Evolutionary conservation across 2,329 filamentous ascomycete species (phyloP).

Genomic region (Microsporum canis): DNA sequence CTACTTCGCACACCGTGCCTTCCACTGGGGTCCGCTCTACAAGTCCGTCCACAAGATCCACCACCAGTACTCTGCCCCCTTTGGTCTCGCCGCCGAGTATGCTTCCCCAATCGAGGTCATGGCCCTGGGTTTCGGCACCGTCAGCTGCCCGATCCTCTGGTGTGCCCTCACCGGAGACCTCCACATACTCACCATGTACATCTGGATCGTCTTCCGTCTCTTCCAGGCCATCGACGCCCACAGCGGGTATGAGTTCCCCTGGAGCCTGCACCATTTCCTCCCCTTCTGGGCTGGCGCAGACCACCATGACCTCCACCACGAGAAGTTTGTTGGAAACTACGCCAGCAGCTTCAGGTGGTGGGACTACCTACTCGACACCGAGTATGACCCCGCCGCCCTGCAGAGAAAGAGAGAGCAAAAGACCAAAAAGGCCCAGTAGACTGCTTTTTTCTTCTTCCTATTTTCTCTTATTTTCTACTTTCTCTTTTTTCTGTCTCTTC

Average conservation of each 20-base stretch:
- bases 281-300: constrained; percentile 97
- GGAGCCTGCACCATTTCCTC: constrained; percentile 87
- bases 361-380: constrained; percentile 89
- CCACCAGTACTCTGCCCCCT: constrained; percentile 96
- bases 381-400: constrained; percentile 76
- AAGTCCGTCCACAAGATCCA: constrained; percentile 97
- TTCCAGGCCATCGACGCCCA: constrained; percentile 98
- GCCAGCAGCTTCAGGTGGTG: constrained; percentile 98
- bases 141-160: constrained; percentile 73
- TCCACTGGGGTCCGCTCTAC: constrained; percentile 94
- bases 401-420: constrained; percentile 63
- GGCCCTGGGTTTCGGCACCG: constrained; percentile 78
- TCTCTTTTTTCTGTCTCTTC: neutral
- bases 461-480: neutral
- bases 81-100: constrained; percentile 93
- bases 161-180: constrained; percentile 72
- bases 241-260: constrained; percentile 96
- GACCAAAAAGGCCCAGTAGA: constrained; percentile 13
- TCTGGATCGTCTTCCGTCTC: constrained; percentile 84
- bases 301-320: constrained; percentile 94
- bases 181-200: constrained; percentile 94
- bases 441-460: neutral
- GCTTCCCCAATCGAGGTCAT: constrained; percentile 95
- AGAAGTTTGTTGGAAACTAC: constrained; percentile 98
- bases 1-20: constrained; percentile 86